These are phyloP conservation scores for Penicillium bovifimosum DNA, from an alignment of 495 filamentous ascomycete genomes.

Conservation along the genomic window DNA sequence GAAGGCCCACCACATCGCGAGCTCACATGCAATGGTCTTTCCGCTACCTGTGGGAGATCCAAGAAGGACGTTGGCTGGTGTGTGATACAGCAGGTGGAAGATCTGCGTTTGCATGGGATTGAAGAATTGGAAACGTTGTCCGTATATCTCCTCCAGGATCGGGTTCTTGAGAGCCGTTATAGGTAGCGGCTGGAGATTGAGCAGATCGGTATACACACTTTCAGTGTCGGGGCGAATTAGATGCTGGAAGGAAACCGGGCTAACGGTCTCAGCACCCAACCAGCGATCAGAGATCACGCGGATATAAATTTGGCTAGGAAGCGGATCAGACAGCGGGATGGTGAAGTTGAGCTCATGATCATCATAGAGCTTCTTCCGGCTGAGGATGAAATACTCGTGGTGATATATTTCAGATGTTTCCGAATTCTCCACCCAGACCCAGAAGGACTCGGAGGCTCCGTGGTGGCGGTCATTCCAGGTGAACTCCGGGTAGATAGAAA, in stretches of 20 bases:
- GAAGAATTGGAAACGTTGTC: constrained; percentile 85
- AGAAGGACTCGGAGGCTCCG: constrained; percentile 91
- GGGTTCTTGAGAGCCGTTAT: constrained; percentile 84
- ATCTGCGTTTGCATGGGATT: constrained; percentile 99
- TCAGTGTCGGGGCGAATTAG: constrained; percentile 96
- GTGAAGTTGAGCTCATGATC: constrained; percentile 97
- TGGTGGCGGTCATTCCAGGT: constrained; percentile 94
- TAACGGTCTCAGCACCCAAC: constrained; percentile 95
- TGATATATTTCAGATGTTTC: constrained; percentile 98
- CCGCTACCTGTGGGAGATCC: constrained; percentile 97
- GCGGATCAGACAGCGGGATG: constrained; percentile 85
- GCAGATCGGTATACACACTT: constrained; percentile 89
- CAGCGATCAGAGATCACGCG: constrained; percentile 90
- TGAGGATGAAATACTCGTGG: constrained; percentile 93
- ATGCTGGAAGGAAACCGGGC: constrained; percentile 94
- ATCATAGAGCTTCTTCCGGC: constrained; percentile 79
- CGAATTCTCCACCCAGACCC: constrained; percentile 98
- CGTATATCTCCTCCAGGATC: constrained; percentile 81
- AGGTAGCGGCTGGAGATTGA: constrained; percentile 87
- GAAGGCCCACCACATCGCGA: constrained; percentile 99
- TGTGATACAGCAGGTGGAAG: constrained; percentile 93
- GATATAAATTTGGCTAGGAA: constrained; percentile 94
- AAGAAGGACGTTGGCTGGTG: constrained; percentile 81
- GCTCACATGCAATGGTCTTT: constrained; percentile 90
- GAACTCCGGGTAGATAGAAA: constrained; percentile 85